Base-by-base conservation (phyloP, 1,284 basidiomycete genomes). In the Tetrapyrgos nigripes region DNA sequence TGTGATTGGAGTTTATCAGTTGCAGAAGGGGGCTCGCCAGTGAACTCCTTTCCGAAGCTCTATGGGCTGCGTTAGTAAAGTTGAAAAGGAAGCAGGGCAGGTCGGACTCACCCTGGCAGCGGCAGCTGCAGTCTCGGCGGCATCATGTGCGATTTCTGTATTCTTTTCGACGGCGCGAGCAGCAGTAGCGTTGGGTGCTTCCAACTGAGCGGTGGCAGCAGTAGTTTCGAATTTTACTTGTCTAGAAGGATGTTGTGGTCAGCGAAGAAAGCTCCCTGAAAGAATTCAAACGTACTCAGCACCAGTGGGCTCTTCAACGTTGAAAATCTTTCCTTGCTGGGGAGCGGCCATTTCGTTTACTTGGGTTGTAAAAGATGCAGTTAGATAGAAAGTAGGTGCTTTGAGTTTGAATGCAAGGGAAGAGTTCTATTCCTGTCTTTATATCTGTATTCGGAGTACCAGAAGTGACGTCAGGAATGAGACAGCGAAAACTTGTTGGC, bases 121-220 rank as follows among this genome's bases (percentile, higher is more conserved):
- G 3, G 69, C 66, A 23, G 84, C 84, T 24, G 82, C 81, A 50
- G 83, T 72, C 44, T 73, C 65, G 0, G 83, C 84, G 6, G 71
- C 85, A 8, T 76, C 69, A 28, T 80, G 77, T 1, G 73, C 75
- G n/a, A 75, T 68, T 26, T 78, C 73, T 0, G 81, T 83, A 59
- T 83, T 83, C 47, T 69, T 64, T 58, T 79, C 79, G 3, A 78
- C 70, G 61, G 75, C 29, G 8, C 57, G 50, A 29, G 61, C 48
- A 14, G 50, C 46, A 9, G 35, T 35, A 10, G 27, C 33, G 4
- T 49, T 57, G 3, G 53, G 54, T 10, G 61, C 61, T 43, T 62
- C 57, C 3, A 52, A 27, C 35, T 62, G 61, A 24, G 61, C 61
- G 4, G 50, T 37, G 11, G 61, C 61, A 23, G 61, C 61, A 2